A percentile compares a stretch with the other conserved stretches of the same genome.
phyloP scores from a whole-genome alignment of 2,329 filamentous ascomycete genomes.

The Sporothrix brunneoviolacea region DNA sequence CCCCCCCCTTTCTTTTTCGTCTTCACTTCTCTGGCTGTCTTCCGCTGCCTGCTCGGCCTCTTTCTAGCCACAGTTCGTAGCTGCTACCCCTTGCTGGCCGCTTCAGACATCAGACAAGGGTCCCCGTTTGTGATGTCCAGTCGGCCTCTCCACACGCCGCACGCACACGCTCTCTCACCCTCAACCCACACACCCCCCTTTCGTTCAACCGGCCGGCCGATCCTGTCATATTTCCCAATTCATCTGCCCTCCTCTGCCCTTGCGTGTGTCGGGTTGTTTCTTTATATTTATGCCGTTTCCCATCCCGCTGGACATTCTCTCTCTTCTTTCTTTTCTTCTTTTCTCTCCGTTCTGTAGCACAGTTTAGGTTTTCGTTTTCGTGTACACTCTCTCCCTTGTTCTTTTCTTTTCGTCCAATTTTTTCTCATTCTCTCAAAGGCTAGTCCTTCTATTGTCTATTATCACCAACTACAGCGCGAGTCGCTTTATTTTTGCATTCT shows the following conservation, averaged over 20 bases:
- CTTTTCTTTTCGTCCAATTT: conserved; percentile 19
- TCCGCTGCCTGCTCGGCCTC: too few relatives aligned
- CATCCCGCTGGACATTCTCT: conserved; percentile 15
- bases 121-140: not conserved
- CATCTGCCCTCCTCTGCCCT: not conserved
- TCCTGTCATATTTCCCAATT: too few relatives aligned
- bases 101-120: conserved; percentile 10
- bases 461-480: conserved; percentile 34
- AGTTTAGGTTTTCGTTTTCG: conserved; percentile 22
- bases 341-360: conserved; percentile 8
- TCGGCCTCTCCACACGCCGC: conserved; percentile 1
- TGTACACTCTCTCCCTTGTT: conserved; percentile 20
- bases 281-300: conserved; percentile 14
- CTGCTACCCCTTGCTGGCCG: not conserved
- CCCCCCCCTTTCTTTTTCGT: too few relatives aligned
- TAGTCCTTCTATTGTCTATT: conserved; percentile 36
- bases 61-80: not conserved
- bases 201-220: conserved; percentile 4
- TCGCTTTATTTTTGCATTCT: conserved; percentile 30
- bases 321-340: conserved; percentile 16
- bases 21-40: too few relatives aligned
- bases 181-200: too few relatives aligned
- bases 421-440: conserved; percentile 33
- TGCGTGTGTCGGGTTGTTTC: conserved; percentile 5
- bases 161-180: too few relatives aligned